Percentiles rank a stretch among this genome's conserved stretches.
Evolutionary conservation across 345 rosid species (phyloP).

Genomic region (Euphorbia peplus): DNA sequence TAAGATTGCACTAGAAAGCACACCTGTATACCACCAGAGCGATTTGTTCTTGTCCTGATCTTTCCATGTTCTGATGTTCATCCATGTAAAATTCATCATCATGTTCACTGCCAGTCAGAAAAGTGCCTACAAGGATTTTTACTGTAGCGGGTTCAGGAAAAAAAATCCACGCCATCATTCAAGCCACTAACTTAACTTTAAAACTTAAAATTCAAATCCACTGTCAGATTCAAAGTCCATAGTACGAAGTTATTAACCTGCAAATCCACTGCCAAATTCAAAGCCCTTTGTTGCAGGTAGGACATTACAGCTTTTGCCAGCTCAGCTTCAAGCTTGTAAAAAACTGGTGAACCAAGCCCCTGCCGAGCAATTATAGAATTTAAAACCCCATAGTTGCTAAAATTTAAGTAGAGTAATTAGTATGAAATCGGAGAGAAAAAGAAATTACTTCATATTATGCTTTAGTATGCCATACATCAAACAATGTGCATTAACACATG

Average conservation of each 20-base stretch:
- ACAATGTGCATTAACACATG: too few relatives aligned
- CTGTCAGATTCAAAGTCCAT: not conserved
- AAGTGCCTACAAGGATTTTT: slow-evolving; percentile 54
- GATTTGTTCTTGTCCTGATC: slow-evolving; percentile 89
- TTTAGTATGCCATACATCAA: not conserved
- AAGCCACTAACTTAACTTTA: slow-evolving; percentile 4
- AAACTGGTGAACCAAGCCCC: slow-evolving; percentile 99
- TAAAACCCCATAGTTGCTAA: slow-evolving; percentile 12
- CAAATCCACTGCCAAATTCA: slow-evolving; percentile 96
- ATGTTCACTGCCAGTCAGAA: slow-evolving; percentile 85
- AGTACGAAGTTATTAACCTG: slow-evolving; percentile 51
- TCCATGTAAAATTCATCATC: slow-evolving; percentile 82
- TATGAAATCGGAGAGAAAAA: not conserved
- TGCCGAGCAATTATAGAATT: slow-evolving; percentile 32
- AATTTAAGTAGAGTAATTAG: not conserved
- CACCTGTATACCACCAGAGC: slow-evolving; percentile 96
- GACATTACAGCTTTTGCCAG: slow-evolving; percentile 95
- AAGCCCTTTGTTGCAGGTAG: slow-evolving; percentile 97
- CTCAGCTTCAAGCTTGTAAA: slow-evolving; percentile 93
- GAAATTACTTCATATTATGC: not conserved
- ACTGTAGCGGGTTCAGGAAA: not conserved
- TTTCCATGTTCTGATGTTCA: slow-evolving; percentile 57
- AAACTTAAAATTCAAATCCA: slow-evolving; percentile 15
- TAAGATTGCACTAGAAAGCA: not conserved
- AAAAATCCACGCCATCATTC: not conserved